phyloP scores from a whole-genome alignment of 257 asterid species.

The Vinca minor region DNA sequence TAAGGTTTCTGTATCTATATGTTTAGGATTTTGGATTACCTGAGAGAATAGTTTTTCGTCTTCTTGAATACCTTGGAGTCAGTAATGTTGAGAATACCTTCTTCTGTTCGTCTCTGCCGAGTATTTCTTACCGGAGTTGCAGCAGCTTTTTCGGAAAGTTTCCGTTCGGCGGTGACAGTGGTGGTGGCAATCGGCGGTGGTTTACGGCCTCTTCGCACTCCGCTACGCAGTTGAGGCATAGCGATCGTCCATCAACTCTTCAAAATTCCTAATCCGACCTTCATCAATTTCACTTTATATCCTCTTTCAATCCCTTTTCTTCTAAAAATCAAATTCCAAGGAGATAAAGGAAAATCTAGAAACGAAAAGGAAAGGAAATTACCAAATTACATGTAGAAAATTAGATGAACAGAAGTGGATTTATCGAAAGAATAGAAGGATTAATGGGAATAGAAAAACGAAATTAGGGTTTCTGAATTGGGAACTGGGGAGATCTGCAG shows the following conservation, averaged over 20 bases:
- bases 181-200: slow-evolving; percentile 11
- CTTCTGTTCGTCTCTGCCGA: slow-evolving; percentile 14
- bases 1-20: too few species aligned
- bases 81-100: too few species aligned
- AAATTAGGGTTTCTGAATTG: slow-evolving; percentile 20
- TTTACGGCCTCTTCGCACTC: slow-evolving; percentile 40
- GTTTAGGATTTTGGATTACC: too few species aligned
- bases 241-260: slow-evolving; percentile 29
- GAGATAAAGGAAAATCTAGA: neutral
- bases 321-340: slow-evolving; percentile 9
- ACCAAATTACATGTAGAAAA: neutral
- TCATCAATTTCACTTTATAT: slow-evolving; percentile 21
- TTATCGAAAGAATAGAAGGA: slow-evolving; percentile 5
- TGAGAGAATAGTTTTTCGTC: too few species aligned
- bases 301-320: slow-evolving; percentile 3
- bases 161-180: slow-evolving; percentile 13
- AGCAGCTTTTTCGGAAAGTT: slow-evolving; percentile 5
- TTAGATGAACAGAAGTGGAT: neutral
- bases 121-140: slow-evolving; percentile 17
- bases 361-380: too few species aligned
- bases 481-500: slow-evolving; percentile 14
- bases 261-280: slow-evolving; percentile 15
- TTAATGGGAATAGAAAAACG: neutral
- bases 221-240: slow-evolving; percentile 54
- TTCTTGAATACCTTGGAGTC: too few species aligned